Base-by-base conservation (phyloP, 1,139 yeast genomes). In the Yamadazyma mexicana region DNA sequence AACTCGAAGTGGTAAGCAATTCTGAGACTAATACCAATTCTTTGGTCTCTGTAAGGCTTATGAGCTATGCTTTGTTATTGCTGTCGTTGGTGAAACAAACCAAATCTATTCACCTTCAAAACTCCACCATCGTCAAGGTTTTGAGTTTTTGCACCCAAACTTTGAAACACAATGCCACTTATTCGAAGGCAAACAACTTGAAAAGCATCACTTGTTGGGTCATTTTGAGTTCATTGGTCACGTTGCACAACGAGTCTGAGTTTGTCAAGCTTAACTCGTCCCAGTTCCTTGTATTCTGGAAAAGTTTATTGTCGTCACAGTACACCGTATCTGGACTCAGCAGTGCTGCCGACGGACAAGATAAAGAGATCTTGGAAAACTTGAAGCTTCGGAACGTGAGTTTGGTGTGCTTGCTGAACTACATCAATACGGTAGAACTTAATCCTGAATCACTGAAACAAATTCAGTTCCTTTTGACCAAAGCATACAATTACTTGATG, bases 251-350 rank as follows among this genome's bases (percentile, higher is more conserved):
- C 10, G 71, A 75, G 12, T 65, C 70, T 1, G 77, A 72, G 44
- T 84, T 82, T 50, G 77, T 86, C 30, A 77, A 76, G 47, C 74
- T 86, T 45, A 87, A 87, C 55, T 73, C 88, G 3, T 77, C 92
- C 0, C 96, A 87, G 54, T 73, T 87, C 40, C 66, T 88, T 35
- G 74, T 80, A 5, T 77, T 88, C 46, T 89, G 96, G 96, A 87
- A 87, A 53, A 79, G 82, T 43, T 72, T 88, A n/a, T 65, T 89
- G 39, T 84, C 89, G 2, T 67, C 76, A 2, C 77, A 71, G 43
- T 70, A 61, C 37, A 62, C 67, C 27, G 59, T 71, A 17, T 51
- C 66, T 1, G 57, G 61, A 10, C 49, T 64, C 24, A 52, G 55
- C 34, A 52, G 53, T 12, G 45, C 55, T 4, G 37, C 49, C 6